Percentiles rank a stretch among this genome's conserved stretches.
These are phyloP conservation scores for Tulasnella sp. DNA, from an alignment of 768 basidiomycete genomes.

Conservation along the genomic window DNA sequence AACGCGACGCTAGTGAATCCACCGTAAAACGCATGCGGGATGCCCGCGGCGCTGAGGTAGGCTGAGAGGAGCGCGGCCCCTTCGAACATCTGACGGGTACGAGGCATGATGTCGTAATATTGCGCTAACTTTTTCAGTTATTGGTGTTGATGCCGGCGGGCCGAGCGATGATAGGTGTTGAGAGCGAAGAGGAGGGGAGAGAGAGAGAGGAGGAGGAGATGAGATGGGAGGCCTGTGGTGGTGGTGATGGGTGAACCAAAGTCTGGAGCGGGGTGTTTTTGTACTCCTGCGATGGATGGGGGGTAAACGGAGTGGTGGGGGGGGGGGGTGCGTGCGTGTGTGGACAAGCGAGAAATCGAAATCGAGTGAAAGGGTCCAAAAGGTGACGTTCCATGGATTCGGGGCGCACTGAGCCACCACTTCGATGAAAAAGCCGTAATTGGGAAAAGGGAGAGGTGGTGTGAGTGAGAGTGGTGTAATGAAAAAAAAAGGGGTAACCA, in stretches of 20 bases:
- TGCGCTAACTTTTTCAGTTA: conserved; percentile 6
- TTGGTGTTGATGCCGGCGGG: conserved; percentile 27
- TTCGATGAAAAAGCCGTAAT: neutral
- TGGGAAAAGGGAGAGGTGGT: neutral
- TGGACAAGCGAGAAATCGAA: neutral
- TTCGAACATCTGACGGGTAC: conserved; percentile 65
- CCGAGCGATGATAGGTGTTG: conserved; percentile 34
- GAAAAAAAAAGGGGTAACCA: neutral
- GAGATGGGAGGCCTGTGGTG: conserved; percentile 3
- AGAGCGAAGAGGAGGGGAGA: conserved; percentile 26
- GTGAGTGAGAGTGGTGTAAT: neutral
- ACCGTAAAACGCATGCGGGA: conserved; percentile 79
- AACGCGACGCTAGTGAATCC: conserved; percentile 63
- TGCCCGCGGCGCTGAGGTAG: conserved; percentile 46
- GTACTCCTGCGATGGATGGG: conserved; percentile 8
- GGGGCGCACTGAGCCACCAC: neutral
- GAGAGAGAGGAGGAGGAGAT: conserved; percentile 31
- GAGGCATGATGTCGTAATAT: conserved; percentile 47
- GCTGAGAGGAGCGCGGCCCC: conserved; percentile 68
- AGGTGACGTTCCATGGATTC: neutral
- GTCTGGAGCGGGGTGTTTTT: neutral
- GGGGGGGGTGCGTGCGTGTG: neutral
- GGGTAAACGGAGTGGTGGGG: neutral
- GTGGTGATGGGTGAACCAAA: neutral
- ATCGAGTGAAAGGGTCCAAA: neutral